Percentiles rank a stretch among this genome's conserved stretches.
Conservation (phyloP, 345 rosid species). For the Eucalyptus shirleyi region DNA sequence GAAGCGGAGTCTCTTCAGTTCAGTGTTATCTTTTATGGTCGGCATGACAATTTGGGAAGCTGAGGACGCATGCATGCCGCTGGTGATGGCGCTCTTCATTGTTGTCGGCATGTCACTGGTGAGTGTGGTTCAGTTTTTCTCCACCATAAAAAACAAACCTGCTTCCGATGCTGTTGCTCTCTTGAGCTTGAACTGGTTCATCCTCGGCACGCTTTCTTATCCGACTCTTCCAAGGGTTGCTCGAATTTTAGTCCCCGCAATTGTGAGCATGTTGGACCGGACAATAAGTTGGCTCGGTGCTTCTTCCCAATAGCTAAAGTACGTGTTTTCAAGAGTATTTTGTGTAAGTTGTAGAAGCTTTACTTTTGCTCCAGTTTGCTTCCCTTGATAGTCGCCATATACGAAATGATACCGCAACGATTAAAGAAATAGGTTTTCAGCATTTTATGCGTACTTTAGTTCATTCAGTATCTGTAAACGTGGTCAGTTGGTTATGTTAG, state of each 20-base stretch:
- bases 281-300: constrained; percentile 8
- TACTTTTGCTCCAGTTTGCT: background rate
- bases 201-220: constrained; percentile 64
- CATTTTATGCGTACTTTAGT: background rate
- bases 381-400: background rate
- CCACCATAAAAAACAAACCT: constrained; percentile 45
- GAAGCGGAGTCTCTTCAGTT: constrained; percentile 50
- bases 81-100: constrained; percentile 60
- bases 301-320: constrained; percentile 1
- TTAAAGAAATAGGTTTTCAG: background rate
- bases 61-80: constrained; percentile 57
- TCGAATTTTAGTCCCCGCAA: constrained; percentile 14
- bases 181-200: constrained; percentile 76
- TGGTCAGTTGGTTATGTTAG: background rate
- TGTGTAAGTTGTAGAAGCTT: background rate
- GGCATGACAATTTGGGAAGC: constrained; percentile 58
- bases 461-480: background rate
- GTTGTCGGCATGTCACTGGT: constrained; percentile 67
- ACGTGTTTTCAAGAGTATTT: background rate
- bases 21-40: constrained; percentile 44
- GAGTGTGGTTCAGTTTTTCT: constrained; percentile 62
- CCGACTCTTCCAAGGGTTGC: constrained; percentile 51
- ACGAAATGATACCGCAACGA: background rate
- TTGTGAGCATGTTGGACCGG: background rate
- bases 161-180: constrained; percentile 75